These are phyloP conservation scores for Xanthoconium purpureum DNA, from an alignment of 768 basidiomycete species.

Conservation along the genomic window DNA sequence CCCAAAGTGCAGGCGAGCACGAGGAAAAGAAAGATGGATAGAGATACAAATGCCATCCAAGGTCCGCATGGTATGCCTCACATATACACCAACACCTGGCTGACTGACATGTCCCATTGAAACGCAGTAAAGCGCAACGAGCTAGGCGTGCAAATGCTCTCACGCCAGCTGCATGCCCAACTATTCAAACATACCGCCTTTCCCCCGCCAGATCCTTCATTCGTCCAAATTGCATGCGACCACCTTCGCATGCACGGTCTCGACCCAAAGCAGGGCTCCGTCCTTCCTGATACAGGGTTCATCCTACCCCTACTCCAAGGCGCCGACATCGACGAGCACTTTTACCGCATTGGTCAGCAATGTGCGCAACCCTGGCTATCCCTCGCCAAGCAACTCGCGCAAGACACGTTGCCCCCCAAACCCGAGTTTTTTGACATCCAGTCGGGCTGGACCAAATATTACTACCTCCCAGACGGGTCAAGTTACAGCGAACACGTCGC, in stretches of 20 bases:
- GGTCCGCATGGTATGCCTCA: constrained; percentile 8
- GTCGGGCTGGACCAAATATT: constrained; percentile 90
- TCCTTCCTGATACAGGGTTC: constrained; percentile 76
- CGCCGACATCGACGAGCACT: constrained; percentile 79
- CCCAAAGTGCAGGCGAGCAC: background rate
- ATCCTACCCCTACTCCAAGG: constrained; percentile 85
- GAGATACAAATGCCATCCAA: background rate
- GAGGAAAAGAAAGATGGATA: background rate
- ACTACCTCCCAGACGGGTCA: constrained; percentile 67
- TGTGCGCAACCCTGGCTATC: constrained; percentile 76
- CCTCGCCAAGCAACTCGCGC: constrained; percentile 59
- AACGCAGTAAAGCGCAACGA: constrained; percentile 69
- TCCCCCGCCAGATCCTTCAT: constrained; percentile 55
- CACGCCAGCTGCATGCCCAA: constrained; percentile 74
- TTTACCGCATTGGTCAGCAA: constrained; percentile 69
- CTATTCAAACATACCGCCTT: constrained; percentile 72
- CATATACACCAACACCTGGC: background rate
- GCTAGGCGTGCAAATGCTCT: constrained; percentile 91
- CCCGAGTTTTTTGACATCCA: constrained; percentile 52
- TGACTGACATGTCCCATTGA: background rate
- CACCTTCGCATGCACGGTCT: constrained; percentile 84
- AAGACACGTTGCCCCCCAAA: constrained; percentile 54
- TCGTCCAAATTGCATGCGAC: constrained; percentile 71
- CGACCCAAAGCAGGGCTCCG: constrained; percentile 73
- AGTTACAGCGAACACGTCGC: constrained; percentile 72